Conservation (phyloP, 129 eudicot genomes). For the Flaveria sonorensis region DNA sequence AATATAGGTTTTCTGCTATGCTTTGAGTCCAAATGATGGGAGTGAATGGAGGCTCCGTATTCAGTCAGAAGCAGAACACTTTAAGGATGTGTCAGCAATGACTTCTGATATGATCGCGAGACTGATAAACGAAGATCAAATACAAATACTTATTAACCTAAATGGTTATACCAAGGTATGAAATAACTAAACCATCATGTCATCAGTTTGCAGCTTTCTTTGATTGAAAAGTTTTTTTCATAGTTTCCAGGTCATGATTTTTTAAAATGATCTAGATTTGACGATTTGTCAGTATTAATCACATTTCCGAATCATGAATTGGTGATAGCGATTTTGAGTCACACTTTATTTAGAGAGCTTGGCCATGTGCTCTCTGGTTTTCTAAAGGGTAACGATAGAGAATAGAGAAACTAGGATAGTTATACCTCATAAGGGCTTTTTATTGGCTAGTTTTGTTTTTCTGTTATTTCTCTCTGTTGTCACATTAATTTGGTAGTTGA, state of each 20-base stretch:
- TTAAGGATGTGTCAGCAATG: conserved; percentile 84
- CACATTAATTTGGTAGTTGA: too few species aligned
- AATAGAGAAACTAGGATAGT: too few species aligned
- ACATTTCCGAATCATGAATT: too few species aligned
- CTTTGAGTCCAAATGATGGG: conserved; percentile 89
- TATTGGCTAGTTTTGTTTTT: too few species aligned
- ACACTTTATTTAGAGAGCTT: too few species aligned
- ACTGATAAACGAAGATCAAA: conserved; percentile 81
- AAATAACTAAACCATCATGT: background rate
- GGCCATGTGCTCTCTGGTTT: too few species aligned
- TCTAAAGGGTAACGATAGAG: too few species aligned
- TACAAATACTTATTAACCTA: conserved; percentile 86
- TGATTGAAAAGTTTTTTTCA: too few species aligned
- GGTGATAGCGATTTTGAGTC: too few species aligned
- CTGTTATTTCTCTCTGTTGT: too few species aligned
- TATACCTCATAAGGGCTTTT: too few species aligned
- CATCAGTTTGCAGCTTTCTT: background rate
- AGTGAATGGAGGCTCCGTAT: conserved; percentile 87
- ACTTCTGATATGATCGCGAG: conserved; percentile 81
- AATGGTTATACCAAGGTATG: conserved; percentile 95
- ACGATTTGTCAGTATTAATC: too few species aligned
- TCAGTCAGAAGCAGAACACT: conserved; percentile 92
- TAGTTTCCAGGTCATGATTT: background rate
- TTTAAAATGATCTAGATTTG: background rate
- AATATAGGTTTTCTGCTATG: conserved; percentile 87